Percentiles rank a stretch among this genome's conserved stretches.
phyloP scores from a whole-genome alignment of 106 monocot genomes.

The Acanthochlamys bracteata region DNA sequence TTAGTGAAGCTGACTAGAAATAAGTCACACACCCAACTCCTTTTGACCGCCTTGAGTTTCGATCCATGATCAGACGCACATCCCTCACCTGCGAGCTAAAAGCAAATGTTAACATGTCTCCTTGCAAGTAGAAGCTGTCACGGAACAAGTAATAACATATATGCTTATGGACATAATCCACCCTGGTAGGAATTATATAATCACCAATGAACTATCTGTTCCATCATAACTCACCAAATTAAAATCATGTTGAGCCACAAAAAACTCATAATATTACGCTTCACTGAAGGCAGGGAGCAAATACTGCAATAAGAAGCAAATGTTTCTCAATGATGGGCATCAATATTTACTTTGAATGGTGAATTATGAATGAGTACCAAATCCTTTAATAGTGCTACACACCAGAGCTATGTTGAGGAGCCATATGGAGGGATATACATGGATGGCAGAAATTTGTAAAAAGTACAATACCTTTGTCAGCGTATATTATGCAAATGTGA shows the following conservation, averaged over 20 bases:
- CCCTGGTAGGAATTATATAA: not conserved
- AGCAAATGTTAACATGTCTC: not conserved
- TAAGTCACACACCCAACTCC: conserved; percentile 71
- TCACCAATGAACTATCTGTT: conserved; percentile 13
- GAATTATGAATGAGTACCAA: conserved; percentile 12
- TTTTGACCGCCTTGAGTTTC: conserved; percentile 72
- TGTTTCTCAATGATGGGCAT: conserved; percentile 40
- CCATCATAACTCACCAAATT: conserved; percentile 47
- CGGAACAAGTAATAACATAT: conserved; percentile 11
- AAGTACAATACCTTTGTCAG: conserved; percentile 34
- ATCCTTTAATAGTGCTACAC: not conserved
- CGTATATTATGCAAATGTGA: conserved; percentile 25
- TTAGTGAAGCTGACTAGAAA: too few relatives aligned
- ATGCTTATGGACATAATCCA: conserved; percentile 8
- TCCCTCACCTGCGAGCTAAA: conserved; percentile 61
- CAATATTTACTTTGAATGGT: conserved; percentile 15
- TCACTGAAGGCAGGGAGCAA: conserved; percentile 59
- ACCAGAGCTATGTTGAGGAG: conserved; percentile 9
- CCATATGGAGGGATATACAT: not conserved
- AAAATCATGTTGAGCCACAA: conserved; percentile 62
- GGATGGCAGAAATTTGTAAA: conserved; percentile 21
- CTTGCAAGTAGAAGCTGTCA: not conserved
- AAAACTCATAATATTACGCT: conserved; percentile 56
- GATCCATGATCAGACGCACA: conserved; percentile 86
- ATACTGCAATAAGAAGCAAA: conserved; percentile 69